These are phyloP conservation scores for Isatis tinctoria DNA, from an alignment of 345 rosid species.

Conservation along the genomic window DNA sequence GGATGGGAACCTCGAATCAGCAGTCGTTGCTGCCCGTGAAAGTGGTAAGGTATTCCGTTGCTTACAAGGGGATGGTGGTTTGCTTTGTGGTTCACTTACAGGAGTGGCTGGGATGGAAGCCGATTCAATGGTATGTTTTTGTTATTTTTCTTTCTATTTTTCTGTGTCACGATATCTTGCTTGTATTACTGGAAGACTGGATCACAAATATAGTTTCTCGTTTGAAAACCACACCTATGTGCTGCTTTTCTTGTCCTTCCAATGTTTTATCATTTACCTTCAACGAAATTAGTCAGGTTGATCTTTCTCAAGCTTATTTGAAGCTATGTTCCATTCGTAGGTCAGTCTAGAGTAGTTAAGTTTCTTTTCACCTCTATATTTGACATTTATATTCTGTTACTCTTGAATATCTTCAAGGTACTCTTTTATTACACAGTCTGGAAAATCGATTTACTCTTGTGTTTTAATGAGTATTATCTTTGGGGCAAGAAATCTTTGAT, in stretches of 20 bases:
- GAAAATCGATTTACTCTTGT: neutral
- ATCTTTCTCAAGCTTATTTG: neutral
- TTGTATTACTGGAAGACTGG: constrained; percentile 2
- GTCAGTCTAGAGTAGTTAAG: constrained; percentile 2
- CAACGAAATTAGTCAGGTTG: neutral
- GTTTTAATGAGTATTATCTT: neutral
- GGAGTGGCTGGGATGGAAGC: constrained; percentile 98
- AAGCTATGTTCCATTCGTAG: constrained; percentile 3
- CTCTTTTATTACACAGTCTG: neutral
- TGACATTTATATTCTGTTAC: neutral
- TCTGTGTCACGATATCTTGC: neutral
- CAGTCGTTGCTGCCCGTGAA: constrained; percentile 77
- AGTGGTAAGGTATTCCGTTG: constrained; percentile 83
- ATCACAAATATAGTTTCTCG: neutral
- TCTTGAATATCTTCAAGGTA: neutral
- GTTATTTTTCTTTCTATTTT: constrained; percentile 4
- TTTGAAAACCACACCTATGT: neutral
- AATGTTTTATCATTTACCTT: constrained; percentile 1
- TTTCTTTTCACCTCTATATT: neutral
- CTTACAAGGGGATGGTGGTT: constrained; percentile 97
- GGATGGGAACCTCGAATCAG: constrained; percentile 86
- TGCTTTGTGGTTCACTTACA: constrained; percentile 86
- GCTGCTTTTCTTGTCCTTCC: constrained; percentile 2
- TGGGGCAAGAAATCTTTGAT: neutral
- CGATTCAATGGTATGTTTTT: constrained; percentile 83